Conservation (phyloP, 495 filamentous ascomycete species). For the Monascus purpureus region DNA sequence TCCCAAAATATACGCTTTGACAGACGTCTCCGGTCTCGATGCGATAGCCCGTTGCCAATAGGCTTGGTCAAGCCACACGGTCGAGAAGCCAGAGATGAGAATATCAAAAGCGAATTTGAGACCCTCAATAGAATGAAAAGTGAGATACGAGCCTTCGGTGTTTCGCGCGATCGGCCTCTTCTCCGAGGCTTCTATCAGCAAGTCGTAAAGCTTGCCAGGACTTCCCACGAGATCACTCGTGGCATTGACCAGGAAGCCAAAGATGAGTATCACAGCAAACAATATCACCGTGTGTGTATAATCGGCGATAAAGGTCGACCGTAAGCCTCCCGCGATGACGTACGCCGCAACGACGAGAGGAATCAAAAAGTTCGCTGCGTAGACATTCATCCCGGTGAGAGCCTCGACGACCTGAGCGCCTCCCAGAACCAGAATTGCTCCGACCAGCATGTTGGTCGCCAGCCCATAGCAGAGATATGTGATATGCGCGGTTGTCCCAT, state of each 20-base stretch:
- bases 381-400: slow-evolving; percentile 31
- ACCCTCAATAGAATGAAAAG: slow-evolving; percentile 33
- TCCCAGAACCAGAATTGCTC: slow-evolving; percentile 23
- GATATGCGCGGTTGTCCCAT: slow-evolving; percentile 23
- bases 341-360: slow-evolving; percentile 27
- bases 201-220: slow-evolving; percentile 30
- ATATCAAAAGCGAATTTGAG: slow-evolving; percentile 25
- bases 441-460: slow-evolving; percentile 31
- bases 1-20: slow-evolving; percentile 35
- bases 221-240: slow-evolving; percentile 30
- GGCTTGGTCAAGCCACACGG: slow-evolving; percentile 32
- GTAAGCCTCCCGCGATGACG: slow-evolving; percentile 28
- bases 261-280: slow-evolving; percentile 33
- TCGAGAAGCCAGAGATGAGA: slow-evolving; percentile 18
- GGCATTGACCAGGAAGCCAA: slow-evolving; percentile 32
- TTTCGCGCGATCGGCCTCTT: slow-evolving; percentile 34
- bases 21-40: slow-evolving; percentile 26
- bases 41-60: slow-evolving; percentile 39
- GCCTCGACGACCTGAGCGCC: slow-evolving; percentile 27
- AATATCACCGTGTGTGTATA: slow-evolving; percentile 33
- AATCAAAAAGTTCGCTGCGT: slow-evolving; percentile 29
- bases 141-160: slow-evolving; percentile 35
- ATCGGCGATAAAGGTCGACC: slow-evolving; percentile 28
- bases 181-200: slow-evolving; percentile 29
- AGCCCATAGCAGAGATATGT: slow-evolving; percentile 27